phyloP scores from a whole-genome alignment of 2,329 filamentous ascomycete genomes.

The Dactylonectria estremocensis region DNA sequence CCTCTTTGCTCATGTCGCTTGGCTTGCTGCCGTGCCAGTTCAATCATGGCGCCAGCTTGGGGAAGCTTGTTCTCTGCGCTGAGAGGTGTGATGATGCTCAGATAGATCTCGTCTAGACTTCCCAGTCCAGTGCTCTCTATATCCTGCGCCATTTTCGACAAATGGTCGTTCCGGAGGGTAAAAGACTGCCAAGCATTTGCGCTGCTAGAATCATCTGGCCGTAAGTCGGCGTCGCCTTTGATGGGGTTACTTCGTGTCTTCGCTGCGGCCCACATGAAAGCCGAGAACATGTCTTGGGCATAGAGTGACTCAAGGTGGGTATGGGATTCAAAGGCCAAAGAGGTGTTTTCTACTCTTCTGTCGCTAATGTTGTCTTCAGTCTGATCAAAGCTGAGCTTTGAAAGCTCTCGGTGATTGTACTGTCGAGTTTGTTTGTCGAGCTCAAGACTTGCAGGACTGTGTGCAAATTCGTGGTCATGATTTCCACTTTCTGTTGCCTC shows the following conservation, averaged over 20 bases:
- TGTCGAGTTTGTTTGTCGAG: background rate
- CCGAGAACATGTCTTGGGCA: constrained; percentile 48
- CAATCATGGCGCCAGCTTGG: constrained; percentile 21
- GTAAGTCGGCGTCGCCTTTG: background rate
- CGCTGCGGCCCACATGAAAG: constrained; percentile 49
- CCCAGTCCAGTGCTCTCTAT: constrained; percentile 44
- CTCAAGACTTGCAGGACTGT: background rate
- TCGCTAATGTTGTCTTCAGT: no score
- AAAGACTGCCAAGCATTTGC: constrained; percentile 34
- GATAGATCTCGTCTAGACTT: constrained; percentile 38
- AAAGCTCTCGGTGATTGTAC: background rate
- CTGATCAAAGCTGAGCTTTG: background rate
- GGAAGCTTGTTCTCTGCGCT: constrained; percentile 36
- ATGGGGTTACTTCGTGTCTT: constrained; percentile 27
- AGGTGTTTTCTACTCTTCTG: background rate
- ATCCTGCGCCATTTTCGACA: constrained; percentile 42
- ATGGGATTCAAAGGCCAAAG: constrained; percentile 31
- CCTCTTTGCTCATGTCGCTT: constrained; percentile 25
- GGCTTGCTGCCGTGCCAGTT: constrained; percentile 32
- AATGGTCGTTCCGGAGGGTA: constrained; percentile 34
- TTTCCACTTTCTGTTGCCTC: no score
- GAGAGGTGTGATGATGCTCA: constrained; percentile 49
- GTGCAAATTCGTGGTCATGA: background rate
- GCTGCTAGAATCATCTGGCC: background rate
- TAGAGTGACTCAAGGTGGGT: constrained; percentile 33